These are phyloP conservation scores for Arthrinium phaeospermum DNA, from an alignment of 2,329 filamentous ascomycete genomes.

Conservation along the genomic window DNA sequence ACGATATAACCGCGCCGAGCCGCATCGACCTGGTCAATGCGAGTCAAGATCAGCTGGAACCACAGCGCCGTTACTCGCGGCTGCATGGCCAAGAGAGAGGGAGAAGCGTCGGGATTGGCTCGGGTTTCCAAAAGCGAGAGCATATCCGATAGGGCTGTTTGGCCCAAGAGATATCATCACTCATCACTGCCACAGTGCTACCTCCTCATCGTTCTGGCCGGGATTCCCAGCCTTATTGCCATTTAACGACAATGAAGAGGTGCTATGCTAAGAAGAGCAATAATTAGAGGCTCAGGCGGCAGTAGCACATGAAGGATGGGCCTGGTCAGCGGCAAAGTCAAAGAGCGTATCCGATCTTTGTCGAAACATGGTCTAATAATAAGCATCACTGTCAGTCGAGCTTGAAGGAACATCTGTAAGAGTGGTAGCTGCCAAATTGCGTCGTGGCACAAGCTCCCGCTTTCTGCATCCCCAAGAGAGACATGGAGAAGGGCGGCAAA, in stretches of 20 bases:
- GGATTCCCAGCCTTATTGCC: background rate
- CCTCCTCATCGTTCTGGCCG: background rate
- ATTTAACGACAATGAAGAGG: background rate
- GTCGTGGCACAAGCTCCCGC: background rate
- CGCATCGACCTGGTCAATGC: background rate
- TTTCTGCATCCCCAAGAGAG: background rate
- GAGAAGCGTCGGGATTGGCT: background rate
- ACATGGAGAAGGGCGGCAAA: background rate
- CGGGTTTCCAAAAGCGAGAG: background rate
- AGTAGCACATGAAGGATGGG: background rate
- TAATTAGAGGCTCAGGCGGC: background rate
- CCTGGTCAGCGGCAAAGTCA: background rate
- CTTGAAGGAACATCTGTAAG: background rate
- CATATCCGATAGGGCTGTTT: background rate
- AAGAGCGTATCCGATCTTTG: background rate
- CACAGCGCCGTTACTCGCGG: background rate
- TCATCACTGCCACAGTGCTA: too few species aligned
- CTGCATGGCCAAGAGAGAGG: background rate
- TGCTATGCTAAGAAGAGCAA: background rate
- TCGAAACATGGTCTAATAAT: slow-evolving; percentile 5
- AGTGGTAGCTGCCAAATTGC: background rate
- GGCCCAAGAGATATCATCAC: background rate
- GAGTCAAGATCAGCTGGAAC: slow-evolving; percentile 1
- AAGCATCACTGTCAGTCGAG: background rate
- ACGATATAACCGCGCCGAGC: background rate